phyloP scores from a whole-genome alignment of 2,329 filamentous ascomycete genomes.

The Akanthomyces uredinophilus region DNA sequence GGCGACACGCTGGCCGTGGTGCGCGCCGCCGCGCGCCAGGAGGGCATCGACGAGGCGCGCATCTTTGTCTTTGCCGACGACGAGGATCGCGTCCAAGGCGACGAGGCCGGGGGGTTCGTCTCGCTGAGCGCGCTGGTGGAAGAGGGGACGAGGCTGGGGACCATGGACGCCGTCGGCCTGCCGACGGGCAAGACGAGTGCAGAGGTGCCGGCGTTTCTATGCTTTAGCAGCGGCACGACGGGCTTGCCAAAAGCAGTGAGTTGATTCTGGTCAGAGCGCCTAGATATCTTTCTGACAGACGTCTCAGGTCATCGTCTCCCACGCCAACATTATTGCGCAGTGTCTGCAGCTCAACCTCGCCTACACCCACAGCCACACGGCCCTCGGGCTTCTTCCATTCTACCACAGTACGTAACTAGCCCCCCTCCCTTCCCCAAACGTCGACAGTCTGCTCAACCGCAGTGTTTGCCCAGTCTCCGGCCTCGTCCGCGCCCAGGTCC shows the following conservation, averaged over 20 bases:
- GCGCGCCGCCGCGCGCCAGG: background rate
- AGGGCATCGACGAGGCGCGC: background rate
- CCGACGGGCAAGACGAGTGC: conserved; percentile 9
- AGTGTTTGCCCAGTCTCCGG: background rate
- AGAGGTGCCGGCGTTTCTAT: conserved; percentile 18
- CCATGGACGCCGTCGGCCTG: background rate
- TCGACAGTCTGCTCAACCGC: no score
- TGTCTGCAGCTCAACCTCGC: conserved; percentile 18
- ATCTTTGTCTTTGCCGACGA: conserved; percentile 3
- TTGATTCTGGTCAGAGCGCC: no score
- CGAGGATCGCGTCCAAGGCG: background rate
- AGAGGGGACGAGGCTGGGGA: background rate
- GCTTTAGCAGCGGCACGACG: conserved; percentile 22
- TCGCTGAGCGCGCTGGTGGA: background rate
- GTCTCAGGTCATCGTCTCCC: conserved; percentile 20
- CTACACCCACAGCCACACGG: conserved; percentile 1
- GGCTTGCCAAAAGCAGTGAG: conserved; percentile 21
- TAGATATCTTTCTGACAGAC: no score
- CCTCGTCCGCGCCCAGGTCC: background rate
- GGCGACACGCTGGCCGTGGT: background rate
- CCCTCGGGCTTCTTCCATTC: conserved; percentile 22
- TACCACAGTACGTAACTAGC: conserved; percentile 25
- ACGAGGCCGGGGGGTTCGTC: background rate
- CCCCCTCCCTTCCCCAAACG: no score
- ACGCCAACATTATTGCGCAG: conserved; percentile 21